Base-by-base conservation (phyloP, 768 basidiomycete genomes). In the Tephrocybe rancida region DNA sequence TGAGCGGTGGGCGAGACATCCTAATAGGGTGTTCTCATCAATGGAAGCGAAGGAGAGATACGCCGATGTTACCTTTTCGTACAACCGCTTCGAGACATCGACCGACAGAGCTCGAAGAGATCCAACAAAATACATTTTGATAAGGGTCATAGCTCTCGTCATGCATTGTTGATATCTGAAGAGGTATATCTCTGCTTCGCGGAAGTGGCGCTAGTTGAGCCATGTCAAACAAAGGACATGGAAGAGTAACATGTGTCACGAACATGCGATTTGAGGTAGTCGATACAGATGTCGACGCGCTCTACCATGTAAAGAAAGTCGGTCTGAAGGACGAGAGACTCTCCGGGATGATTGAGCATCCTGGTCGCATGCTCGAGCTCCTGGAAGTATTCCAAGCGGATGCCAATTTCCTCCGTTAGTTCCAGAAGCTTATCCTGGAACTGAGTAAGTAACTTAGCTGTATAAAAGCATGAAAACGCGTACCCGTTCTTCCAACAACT, bases 291-390 rank as follows among this genome's bases (percentile, higher is more conserved):
- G 62, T 97, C 95, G 27, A 98, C 87, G 6, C 94, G 84, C 62
- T 96, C 94, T 32, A 98, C 92, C 94, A 96, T 96, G 62, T 93
- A 91, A 50, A 98, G 70, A 68, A 98, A 98, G 63, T 95, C 95
- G 0, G 87, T 83, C 58, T 93, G 85, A 9, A 96, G 80, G 49
- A 98, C 96, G 19, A 98, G 82, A 0, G 90, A 86, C 56, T 95
- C 92, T 25, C 94, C 95, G 2, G 96, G 95, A 61, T 92, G 86
- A 65, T 98, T 98, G 44, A 99, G 79, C 85, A 95, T 91, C 38
- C 92, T 82, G 5, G 93, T 96, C 6, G 95, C 94, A 19, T 87
- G 82, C 59, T 98, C 97, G 37, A 99, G 83, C 63, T 96, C 93
- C 64, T 92, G 86, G 76, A 98, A 99, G 68, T 95, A 98, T 55